These are phyloP conservation scores for Fusarium globosum DNA, from an alignment of 2,329 filamentous ascomycete genomes.

Conservation along the genomic window DNA sequence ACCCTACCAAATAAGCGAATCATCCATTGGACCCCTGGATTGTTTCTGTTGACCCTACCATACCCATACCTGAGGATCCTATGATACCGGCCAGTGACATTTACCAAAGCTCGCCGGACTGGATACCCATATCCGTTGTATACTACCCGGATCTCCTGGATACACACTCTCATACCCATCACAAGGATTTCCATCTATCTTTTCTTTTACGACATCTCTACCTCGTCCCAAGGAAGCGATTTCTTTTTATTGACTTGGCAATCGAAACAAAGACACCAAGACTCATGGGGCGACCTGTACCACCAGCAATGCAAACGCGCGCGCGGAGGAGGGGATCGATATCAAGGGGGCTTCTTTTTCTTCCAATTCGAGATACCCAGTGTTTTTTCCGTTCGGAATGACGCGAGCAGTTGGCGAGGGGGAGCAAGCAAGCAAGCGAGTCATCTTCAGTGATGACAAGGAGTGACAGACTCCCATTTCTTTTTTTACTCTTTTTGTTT, in stretches of 20 bases:
- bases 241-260: constrained; percentile 43
- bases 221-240: constrained; percentile 40
- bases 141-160: constrained; percentile 46
- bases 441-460: constrained; percentile 16
- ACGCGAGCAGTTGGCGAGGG: constrained; percentile 45
- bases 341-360: constrained; percentile 46
- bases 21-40: constrained; percentile 40
- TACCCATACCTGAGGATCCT: constrained; percentile 39
- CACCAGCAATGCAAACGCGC: constrained; percentile 47
- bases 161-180: neutral
- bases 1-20: constrained; percentile 63
- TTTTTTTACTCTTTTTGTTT: constrained; percentile 17
- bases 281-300: constrained; percentile 48
- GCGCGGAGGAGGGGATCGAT: constrained; percentile 45
- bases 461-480: constrained; percentile 29
- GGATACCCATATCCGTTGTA: constrained; percentile 46
- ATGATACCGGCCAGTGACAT: constrained; percentile 38
- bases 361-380: constrained; percentile 54
- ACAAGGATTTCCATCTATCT: constrained; percentile 39
- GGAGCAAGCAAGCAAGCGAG: constrained; percentile 30
- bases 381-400: constrained; percentile 45
- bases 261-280: constrained; percentile 41
- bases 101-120: constrained; percentile 36
- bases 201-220: constrained; percentile 41
- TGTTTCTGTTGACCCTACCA: constrained; percentile 27